These are phyloP conservation scores for Amylocystis lapponica DNA, from an alignment of 768 basidiomycete genomes.

Conservation along the genomic window DNA sequence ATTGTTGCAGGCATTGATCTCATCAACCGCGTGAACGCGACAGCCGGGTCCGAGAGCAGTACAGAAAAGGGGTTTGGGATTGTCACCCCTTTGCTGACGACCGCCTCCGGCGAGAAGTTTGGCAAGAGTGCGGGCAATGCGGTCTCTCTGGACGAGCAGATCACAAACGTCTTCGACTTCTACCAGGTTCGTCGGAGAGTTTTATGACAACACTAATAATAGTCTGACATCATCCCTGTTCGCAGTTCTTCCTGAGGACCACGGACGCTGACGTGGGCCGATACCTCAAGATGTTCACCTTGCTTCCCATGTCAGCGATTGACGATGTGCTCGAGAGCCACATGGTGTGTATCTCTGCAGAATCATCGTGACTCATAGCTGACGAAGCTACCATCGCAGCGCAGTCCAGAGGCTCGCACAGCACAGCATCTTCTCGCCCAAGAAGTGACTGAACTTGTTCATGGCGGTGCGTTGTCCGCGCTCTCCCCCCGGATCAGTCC, in stretches of 20 bases:
- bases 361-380: neutral
- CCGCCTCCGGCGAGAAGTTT: constrained; percentile 87
- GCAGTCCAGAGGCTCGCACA: constrained; percentile 16
- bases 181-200: constrained; percentile 66
- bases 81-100: constrained; percentile 92
- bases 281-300: constrained; percentile 80
- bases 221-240: neutral
- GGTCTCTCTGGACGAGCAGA: constrained; percentile 73
- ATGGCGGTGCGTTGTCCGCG: constrained; percentile 19
- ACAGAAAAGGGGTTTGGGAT: constrained; percentile 61
- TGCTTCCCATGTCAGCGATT: constrained; percentile 58
- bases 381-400: constrained; percentile 4
- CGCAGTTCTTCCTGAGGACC: constrained; percentile 84
- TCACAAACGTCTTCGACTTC: constrained; percentile 89
- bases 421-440: constrained; percentile 23
- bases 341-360: constrained; percentile 33
- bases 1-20: constrained; percentile 92
- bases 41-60: constrained; percentile 2
- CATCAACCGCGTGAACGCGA: constrained; percentile 51
- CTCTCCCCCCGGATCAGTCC: neutral
- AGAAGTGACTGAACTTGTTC: constrained; percentile 25
- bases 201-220: neutral
- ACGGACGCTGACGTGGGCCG: constrained; percentile 74
- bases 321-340: constrained; percentile 53
- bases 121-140: constrained; percentile 97